A percentile compares a stretch with the other conserved stretches of the same genome.
phyloP scores from a whole-genome alignment of 345 rosid species.

The Sapria himalayana region DNA sequence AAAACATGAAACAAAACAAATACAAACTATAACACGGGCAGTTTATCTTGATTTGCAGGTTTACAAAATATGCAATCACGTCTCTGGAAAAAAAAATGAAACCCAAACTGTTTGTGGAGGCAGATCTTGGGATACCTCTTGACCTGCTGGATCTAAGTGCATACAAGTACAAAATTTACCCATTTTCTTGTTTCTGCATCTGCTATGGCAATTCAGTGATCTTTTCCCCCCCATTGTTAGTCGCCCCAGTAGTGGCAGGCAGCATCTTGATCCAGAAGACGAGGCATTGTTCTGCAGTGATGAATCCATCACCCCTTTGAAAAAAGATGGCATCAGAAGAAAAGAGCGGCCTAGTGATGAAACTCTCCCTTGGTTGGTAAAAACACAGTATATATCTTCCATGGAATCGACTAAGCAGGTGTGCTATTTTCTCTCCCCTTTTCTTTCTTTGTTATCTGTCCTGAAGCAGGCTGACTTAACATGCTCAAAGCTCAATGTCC shows the following conservation, averaged over 20 bases:
- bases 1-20: too few species aligned
- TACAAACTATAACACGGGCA: too few species aligned
- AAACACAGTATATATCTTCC: conserved; percentile 88
- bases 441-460: too few species aligned
- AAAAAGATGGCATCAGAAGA: conserved; percentile 67
- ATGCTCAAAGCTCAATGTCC: conserved; percentile 11
- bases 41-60: conserved; percentile 29
- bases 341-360: conserved; percentile 90
- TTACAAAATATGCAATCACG: conserved; percentile 64
- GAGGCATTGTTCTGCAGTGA: conserved; percentile 80
- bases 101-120: conserved; percentile 79
- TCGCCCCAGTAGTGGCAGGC: conserved; percentile 32
- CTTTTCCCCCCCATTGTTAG: conserved; percentile 15
- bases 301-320: conserved; percentile 51
- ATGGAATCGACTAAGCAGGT: conserved; percentile 79
- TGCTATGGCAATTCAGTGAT: background rate
- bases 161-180: conserved; percentile 43
- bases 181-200: background rate
- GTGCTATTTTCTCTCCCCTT: background rate
- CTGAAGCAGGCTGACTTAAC: too few species aligned
- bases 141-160: conserved; percentile 91
- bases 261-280: conserved; percentile 73
- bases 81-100: conserved; percentile 79
- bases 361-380: conserved; percentile 93
- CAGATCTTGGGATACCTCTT: conserved; percentile 96